phyloP scores from a whole-genome alignment of 345 rosid genomes.

The Euphorbia tirucalli region DNA sequence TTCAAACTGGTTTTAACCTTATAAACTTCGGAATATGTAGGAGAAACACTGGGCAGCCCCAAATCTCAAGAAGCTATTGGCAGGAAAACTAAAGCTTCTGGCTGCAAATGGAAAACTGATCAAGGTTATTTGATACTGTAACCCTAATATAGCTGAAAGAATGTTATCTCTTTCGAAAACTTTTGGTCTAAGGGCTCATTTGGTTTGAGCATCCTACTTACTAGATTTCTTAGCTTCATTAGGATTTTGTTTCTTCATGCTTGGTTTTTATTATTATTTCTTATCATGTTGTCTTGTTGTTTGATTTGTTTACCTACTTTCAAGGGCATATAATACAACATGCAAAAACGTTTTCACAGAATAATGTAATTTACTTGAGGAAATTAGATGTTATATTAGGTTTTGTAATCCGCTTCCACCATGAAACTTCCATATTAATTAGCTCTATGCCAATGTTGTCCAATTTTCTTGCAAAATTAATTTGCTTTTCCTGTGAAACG shows the following conservation, averaged over 20 bases:
- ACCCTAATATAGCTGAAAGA: not conserved
- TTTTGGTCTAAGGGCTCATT: not conserved
- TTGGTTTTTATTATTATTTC: not conserved
- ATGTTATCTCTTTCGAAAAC: not conserved
- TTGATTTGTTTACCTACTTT: not conserved
- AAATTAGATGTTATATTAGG: not conserved
- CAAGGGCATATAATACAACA: not conserved
- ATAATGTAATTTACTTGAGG: not conserved
- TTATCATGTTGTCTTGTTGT: not conserved
- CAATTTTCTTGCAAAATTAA: not conserved
- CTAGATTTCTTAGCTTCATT: not conserved
- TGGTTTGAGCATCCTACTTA: not conserved
- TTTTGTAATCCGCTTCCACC: not conserved
- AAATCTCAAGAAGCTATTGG: conserved; percentile 74
- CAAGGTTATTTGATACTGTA: conserved; percentile 48
- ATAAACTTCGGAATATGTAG: conserved; percentile 41
- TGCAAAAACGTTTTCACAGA: not conserved
- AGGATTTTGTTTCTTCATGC: not conserved
- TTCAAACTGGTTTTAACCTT: conserved; percentile 18
- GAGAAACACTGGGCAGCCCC: conserved; percentile 62
- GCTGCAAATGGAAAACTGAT: conserved; percentile 71
- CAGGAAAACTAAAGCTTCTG: conserved; percentile 70
- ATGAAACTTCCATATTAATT: not conserved
- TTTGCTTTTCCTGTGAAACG: not conserved
- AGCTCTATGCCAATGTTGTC: not conserved